Evolutionary conservation across 805 yeast species (phyloP).

Genomic region (Kuraishia hungarica): DNA sequence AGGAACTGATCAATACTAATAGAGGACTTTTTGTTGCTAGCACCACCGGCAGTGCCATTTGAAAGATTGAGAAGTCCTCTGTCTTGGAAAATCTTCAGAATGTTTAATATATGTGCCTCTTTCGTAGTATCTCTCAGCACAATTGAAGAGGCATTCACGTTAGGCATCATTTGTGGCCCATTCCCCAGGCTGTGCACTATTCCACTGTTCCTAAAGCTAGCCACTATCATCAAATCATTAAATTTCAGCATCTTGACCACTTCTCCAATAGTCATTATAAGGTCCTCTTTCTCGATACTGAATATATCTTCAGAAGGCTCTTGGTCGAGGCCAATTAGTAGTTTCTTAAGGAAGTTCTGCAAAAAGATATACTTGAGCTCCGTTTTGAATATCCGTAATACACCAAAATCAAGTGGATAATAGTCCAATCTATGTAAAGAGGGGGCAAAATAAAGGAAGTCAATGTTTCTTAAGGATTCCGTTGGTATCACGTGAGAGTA

Average conservation of each 20-base stretch:
- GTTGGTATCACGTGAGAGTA: conserved; percentile 27
- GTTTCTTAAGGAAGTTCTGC: conserved; percentile 9
- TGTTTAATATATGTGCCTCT: conserved; percentile 15
- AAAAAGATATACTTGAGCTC: conserved; percentile 14
- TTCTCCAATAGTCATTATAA: conserved; percentile 14
- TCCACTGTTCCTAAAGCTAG: conserved; percentile 15
- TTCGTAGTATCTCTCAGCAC: conserved; percentile 9
- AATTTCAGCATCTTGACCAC: conserved; percentile 12
- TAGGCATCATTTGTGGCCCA: conserved; percentile 4
- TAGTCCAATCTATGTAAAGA: conserved; percentile 11
- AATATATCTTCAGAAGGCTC: conserved; percentile 2
- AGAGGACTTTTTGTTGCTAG: not conserved
- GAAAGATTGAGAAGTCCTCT: conserved; percentile 8
- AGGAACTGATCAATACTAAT: conserved; percentile 20
- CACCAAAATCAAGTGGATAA: conserved; percentile 24
- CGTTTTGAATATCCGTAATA: conserved; percentile 23
- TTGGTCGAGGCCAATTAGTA: conserved; percentile 4
- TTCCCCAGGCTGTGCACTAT: conserved; percentile 6
- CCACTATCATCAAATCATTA: conserved; percentile 5
- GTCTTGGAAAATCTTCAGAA: conserved; percentile 13
- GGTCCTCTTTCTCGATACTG: conserved; percentile 12
- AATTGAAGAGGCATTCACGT: conserved; percentile 1
- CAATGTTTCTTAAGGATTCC: conserved; percentile 17
- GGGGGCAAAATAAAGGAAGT: conserved; percentile 20
- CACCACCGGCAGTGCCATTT: conserved; percentile 4